A percentile compares a stretch with the other conserved stretches of the same genome.
Evolutionary conservation across 208 protist species (phyloP).

Genomic region (Leishmania arabica): DNA sequence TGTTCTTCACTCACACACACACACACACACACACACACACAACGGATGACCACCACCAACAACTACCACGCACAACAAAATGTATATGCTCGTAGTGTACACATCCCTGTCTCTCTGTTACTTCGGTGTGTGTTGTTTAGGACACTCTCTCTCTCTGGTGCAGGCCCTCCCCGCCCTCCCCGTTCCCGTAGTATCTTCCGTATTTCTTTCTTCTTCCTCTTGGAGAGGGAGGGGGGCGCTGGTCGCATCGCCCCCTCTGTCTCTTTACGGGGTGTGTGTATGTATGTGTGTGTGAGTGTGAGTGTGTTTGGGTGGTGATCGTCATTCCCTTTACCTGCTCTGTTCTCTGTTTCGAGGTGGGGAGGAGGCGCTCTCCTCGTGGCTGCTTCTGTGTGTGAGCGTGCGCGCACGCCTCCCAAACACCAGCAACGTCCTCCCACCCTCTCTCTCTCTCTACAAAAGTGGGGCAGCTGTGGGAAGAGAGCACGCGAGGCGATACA

Average conservation of each 20-base stretch:
- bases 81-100: not conserved
- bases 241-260: not conserved
- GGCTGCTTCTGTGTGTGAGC: not conserved
- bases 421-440: not conserved
- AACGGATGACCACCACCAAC: not conserved
- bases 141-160: not conserved
- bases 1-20: not conserved
- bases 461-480: not conserved
- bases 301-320: not conserved
- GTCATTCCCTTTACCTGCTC: slow-evolving; percentile 1
- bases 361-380: not conserved
- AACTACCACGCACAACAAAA: not conserved
- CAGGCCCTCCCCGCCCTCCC: not conserved
- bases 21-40: not conserved
- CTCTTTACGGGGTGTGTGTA: not conserved
- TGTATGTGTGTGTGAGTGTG: too few relatives aligned
- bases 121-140: not conserved
- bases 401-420: not conserved
- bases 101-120: not conserved
- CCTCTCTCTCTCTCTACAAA: not conserved
- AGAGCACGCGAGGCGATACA: not conserved
- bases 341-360: not conserved
- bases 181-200: too few relatives aligned
- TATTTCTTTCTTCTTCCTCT: not conserved
- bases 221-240: not conserved